Evolutionary conservation across 805 yeast species (phyloP).

Genomic region (Myxozyma vanderwaltii): DNA sequence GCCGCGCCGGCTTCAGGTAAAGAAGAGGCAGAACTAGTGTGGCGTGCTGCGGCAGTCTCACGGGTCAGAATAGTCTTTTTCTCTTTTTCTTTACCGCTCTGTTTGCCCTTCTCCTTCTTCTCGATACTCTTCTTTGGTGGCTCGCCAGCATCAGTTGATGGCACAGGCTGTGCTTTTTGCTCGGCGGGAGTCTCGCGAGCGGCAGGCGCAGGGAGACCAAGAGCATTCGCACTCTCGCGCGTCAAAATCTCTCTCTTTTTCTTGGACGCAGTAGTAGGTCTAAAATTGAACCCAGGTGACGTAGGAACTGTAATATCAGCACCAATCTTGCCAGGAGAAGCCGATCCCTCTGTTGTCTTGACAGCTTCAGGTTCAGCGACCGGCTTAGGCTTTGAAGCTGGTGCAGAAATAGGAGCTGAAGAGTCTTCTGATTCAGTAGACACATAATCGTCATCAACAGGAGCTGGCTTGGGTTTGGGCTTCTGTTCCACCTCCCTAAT

Average conservation of each 20-base stretch:
- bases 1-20: neutral
- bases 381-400: neutral
- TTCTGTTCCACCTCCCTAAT: neutral
- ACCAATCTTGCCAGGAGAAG: neutral
- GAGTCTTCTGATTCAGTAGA: neutral
- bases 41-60: neutral
- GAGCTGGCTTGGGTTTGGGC: neutral
- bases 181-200: neutral
- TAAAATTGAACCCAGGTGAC: conserved; percentile 19
- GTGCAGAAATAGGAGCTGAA: neutral
- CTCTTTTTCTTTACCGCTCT: conserved; percentile 1
- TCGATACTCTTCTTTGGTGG: neutral
- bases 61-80: conserved; percentile 1
- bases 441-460: neutral
- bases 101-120: conserved; percentile 11
- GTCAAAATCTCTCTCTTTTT: conserved; percentile 21
- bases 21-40: neutral
- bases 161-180: no score
- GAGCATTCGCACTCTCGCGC: conserved; percentile 19
- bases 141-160: neutral
- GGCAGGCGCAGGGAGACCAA: conserved; percentile 18
- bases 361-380: neutral
- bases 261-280: conserved; percentile 14
- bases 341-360: neutral
- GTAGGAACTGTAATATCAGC: conserved; percentile 13